Percentiles rank a stretch among this genome's conserved stretches.
phyloP scores from a whole-genome alignment of 371 early-diverging fungal genomes.

The Circinella umbellata region DNA sequence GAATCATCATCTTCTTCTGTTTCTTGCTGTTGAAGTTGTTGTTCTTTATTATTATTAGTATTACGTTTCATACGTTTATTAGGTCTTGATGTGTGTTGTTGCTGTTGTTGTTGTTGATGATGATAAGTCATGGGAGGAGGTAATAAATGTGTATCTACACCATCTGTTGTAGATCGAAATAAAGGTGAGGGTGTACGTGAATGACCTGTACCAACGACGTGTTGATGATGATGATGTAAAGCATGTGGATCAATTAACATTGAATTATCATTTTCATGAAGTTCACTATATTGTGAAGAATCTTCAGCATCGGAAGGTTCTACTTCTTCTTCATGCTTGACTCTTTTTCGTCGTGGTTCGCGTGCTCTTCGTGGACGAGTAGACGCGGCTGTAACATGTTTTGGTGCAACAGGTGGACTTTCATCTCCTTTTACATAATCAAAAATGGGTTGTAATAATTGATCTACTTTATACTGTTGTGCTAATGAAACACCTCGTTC shows the following conservation, averaged over 20 bases:
- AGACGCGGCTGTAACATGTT: conserved; percentile 53
- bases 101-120: conserved; percentile 4
- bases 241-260: not conserved
- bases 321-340: conserved; percentile 27
- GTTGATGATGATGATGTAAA: too few species aligned
- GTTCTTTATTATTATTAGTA: not conserved
- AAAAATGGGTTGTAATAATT: conserved; percentile 46
- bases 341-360: conserved; percentile 37
- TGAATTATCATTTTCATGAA: conserved; percentile 13
- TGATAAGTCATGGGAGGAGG: conserved; percentile 13
- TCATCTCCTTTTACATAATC: conserved; percentile 37
- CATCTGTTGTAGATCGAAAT: not conserved
- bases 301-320: conserved; percentile 20
- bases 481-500: conserved; percentile 78
- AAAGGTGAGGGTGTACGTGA: conserved; percentile 19
- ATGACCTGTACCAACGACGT: not conserved
- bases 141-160: conserved; percentile 1
- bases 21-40: conserved; percentile 4
- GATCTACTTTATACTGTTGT: conserved; percentile 45
- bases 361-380: conserved; percentile 35
- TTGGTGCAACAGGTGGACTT: conserved; percentile 57
- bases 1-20: conserved; percentile 19
- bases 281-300: conserved; percentile 27
- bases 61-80: not conserved
- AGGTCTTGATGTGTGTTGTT: not conserved